Evolutionary conservation across 768 basidiomycete species (phyloP), one percentile per base, ranked within the genome.

Genomic region (Leucocoprinus birnbaumii): DNA sequence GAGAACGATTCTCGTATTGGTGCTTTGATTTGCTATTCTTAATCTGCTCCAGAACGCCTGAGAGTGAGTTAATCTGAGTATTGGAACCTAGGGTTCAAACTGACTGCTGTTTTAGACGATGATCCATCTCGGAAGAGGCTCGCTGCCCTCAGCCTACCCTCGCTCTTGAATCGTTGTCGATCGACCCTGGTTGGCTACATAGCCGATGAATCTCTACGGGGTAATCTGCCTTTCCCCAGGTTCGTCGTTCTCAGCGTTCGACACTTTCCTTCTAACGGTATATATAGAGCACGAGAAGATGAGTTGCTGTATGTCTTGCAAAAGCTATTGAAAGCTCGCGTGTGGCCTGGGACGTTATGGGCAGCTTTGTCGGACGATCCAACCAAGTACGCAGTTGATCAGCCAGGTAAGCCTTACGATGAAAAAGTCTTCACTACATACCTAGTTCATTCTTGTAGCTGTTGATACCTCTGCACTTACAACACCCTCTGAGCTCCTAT

Each of bases 1-100:
- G 93, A 37, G 94, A 95, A 66, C 78, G 91, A 7, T 95, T 95
- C 65, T 86, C 90, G 6, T 94, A 91, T 71, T 95, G 93, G 93
- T 94, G 90, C 64, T 87, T 95, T 53, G 93, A 96, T 62, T 71
- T 94, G 10, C 66, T 96, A 31, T 94, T 95, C 68, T 65, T 89
- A 59, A 76, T 94, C 26, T 94, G 90, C 62, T 88, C 89, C 0
- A 72, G 85, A 61, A 73, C 75, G 0, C 82, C 80, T 1, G 77
- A 74, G 69, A 87, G 89, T 86, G 56, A 25, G 73, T 56, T 4
- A 31, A 42, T 44, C 26, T 50, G 16, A 19, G 14, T 34, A 19
- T 19, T 22, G 43, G 3, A 24, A 26, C 14, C 27, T n/a, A 25
- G 2, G 13, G 22, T 4, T 31, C 31, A 13, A 53, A 10, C 19